Base-by-base conservation (phyloP, 2,329 filamentous ascomycete genomes). In the Colletotrichum abscissum region DNA sequence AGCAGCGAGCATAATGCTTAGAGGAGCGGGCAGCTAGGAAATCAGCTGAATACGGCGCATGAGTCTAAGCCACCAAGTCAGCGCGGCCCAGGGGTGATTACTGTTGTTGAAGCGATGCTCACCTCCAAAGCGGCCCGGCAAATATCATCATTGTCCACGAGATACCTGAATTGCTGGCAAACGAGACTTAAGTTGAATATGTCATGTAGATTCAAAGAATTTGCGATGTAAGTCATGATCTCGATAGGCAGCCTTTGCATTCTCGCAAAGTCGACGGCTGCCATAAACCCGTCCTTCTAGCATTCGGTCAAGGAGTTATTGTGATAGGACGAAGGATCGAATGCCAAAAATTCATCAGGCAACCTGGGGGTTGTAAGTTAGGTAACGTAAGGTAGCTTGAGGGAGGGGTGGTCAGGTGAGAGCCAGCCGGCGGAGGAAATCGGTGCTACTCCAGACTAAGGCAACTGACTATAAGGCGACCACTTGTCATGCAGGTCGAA, bases 61-160 rank as follows among this genome's bases (percentile, higher is more conserved):
- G 76, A 74, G 77, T 60, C 70, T 73, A 63, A 52, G 63, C n/a
- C 49, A 62, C 46, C 12, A 58, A 59, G 76, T 79, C 76, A 79
- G 76, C 72, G 38, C 62, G 52, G 22, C 28, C 60, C 56, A 38
- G 24, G 11, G 42, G 26, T 9, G 26, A 12, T 26, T 22, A 12
- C 14, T 24, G 56, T 16, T 52, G 30, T 46, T n/a, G 42, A 62
- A 22, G 55, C 24, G 5, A 11, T 9, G 78, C 82, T 79, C 81
- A 93, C 92, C 84, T 90, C 84, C 14, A 93, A 83, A 1, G 88
- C 83, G n/a, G 84, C 83, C 58, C 88, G 88, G 57, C 90, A 90
- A 30, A 93, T 86, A 24, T 86, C 85, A 19, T 89, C 86, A 76
- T 91, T 88, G 9, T 83, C 79, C 55, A 92, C 78, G 11, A 91